These are phyloP conservation scores for Calonectria ilicicola DNA, from an alignment of 2,329 filamentous ascomycete genomes.

Conservation along the genomic window DNA sequence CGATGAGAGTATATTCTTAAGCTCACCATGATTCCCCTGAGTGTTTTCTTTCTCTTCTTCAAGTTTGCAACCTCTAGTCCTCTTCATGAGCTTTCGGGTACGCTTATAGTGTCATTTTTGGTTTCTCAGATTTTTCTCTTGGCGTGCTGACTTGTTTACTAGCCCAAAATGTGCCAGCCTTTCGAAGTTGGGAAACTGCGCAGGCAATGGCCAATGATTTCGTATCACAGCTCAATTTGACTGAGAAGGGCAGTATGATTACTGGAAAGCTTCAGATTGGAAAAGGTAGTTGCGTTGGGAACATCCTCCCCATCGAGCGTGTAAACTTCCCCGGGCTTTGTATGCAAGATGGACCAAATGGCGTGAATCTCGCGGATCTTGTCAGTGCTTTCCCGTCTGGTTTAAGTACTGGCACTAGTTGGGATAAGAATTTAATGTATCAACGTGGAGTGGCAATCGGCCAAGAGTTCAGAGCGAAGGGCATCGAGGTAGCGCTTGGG, in stretches of 20 bases:
- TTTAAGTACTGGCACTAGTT: constrained; percentile 69
- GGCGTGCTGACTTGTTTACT: too few species aligned
- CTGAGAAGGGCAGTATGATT: constrained; percentile 6
- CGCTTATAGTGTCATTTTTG: too few species aligned
- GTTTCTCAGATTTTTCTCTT: too few species aligned
- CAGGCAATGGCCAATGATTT: too few species aligned
- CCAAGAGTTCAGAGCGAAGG: constrained; percentile 80
- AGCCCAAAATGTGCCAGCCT: too few species aligned
- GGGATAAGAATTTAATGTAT: constrained; percentile 79
- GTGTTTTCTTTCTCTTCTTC: too few species aligned
- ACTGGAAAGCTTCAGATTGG: not conserved
- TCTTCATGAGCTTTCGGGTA: too few species aligned
- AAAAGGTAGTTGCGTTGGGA: constrained; percentile 21
- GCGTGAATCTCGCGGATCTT: constrained; percentile 41
- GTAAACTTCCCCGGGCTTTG: constrained; percentile 53
- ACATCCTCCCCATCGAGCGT: constrained; percentile 46
- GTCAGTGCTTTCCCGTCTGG: constrained; percentile 60
- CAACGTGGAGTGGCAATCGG: constrained; percentile 80
- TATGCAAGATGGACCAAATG: constrained; percentile 45
- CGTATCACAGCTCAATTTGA: not conserved
- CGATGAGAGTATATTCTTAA: too few species aligned
- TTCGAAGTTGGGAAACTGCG: too few species aligned
- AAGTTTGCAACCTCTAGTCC: too few species aligned
- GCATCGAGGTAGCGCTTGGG: constrained; percentile 81
- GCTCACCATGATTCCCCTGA: too few species aligned